These are phyloP conservation scores for Pseudovirgaria hyperparasitica DNA, from an alignment of 2,329 filamentous ascomycete genomes.

Conservation along the genomic window DNA sequence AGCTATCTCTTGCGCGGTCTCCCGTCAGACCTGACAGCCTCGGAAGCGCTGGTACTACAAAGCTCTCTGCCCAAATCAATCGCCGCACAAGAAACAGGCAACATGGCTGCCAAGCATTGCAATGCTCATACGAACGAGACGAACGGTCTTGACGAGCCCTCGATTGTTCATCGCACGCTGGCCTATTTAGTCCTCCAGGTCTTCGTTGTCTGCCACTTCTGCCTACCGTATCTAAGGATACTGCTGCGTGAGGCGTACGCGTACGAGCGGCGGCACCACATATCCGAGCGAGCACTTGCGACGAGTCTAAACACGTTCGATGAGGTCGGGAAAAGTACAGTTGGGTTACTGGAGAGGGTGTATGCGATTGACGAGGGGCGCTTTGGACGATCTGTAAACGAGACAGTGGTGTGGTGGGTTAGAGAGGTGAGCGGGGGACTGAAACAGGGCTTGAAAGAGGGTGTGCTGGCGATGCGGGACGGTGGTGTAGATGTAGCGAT, in stretches of 20 bases:
- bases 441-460: slow-evolving; percentile 48
- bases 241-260: slow-evolving; percentile 42
- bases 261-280: slow-evolving; percentile 54
- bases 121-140: slow-evolving; percentile 7
- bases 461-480: slow-evolving; percentile 35
- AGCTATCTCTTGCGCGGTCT: slow-evolving; percentile 52
- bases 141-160: slow-evolving; percentile 17
- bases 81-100: slow-evolving; percentile 6
- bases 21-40: slow-evolving; percentile 41
- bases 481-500: no score
- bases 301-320: slow-evolving; percentile 41
- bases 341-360: slow-evolving; percentile 42
- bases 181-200: slow-evolving; percentile 44
- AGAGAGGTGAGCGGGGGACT: slow-evolving; percentile 54
- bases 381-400: slow-evolving; percentile 45
- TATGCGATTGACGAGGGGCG: slow-evolving; percentile 51
- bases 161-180: slow-evolving; percentile 46
- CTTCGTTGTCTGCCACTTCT: slow-evolving; percentile 46
- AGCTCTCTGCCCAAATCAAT: slow-evolving; percentile 34
- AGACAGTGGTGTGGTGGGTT: slow-evolving; percentile 47
- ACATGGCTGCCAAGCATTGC: slow-evolving; percentile 3
- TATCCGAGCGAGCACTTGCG: slow-evolving; percentile 46
- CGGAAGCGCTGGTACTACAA: slow-evolving; percentile 41
- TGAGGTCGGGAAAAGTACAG: slow-evolving; percentile 37
- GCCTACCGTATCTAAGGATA: slow-evolving; percentile 48